Evolutionary conservation across 2,329 filamentous ascomycete genomes (phyloP).

Genomic region (Sporothrix globosa): DNA sequence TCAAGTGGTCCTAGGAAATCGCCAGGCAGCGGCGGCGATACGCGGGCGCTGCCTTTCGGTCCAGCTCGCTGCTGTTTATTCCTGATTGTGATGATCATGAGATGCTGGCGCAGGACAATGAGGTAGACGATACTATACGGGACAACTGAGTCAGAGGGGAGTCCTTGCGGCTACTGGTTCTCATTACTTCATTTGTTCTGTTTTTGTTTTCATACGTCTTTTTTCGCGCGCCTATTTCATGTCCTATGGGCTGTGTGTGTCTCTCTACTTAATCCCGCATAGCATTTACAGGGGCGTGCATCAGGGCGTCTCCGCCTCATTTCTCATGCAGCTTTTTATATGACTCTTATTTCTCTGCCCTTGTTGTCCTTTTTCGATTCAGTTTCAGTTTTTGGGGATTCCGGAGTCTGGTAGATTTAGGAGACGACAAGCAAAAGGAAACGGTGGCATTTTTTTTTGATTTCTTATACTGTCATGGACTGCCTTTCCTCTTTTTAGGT

Average conservation of each 20-base stretch:
- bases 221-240: background rate
- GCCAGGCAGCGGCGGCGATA: slow-evolving; percentile 23
- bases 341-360: background rate
- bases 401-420: background rate
- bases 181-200: background rate
- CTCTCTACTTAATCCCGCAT: slow-evolving; percentile 9
- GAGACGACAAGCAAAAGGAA: background rate
- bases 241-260: background rate
- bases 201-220: background rate
- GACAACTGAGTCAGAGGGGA: background rate
- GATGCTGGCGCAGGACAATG: background rate
- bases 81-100: background rate
- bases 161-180: too few relatives aligned
- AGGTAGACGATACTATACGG: background rate
- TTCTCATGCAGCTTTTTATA: background rate
- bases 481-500: background rate
- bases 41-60: background rate
- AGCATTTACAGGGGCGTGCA: slow-evolving; percentile 28
- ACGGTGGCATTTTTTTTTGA: background rate
- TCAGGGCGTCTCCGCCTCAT: slow-evolving; percentile 13
- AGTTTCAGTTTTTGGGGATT: background rate
- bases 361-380: background rate
- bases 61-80: background rate
- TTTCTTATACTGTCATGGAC: background rate
- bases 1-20: slow-evolving; percentile 36